A percentile compares a stretch with the other conserved stretches of the same genome.
Evolutionary conservation across 306 rosid genomes (phyloP).

Genomic region (Medicago truncatula): DNA sequence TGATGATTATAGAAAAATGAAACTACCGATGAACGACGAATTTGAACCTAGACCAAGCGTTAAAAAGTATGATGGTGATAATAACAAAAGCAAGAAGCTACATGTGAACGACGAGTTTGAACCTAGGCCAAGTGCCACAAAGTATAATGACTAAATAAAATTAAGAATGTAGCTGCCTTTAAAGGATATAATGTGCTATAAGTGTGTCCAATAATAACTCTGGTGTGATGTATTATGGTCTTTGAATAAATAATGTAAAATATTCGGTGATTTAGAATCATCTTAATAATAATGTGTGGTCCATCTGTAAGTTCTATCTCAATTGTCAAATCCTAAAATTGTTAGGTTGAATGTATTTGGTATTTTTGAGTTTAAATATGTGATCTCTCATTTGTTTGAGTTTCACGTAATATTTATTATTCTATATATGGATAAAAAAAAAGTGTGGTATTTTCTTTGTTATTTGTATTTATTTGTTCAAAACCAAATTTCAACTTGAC

Average conservation of each 20-base stretch:
- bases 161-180: neutral
- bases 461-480: no score
- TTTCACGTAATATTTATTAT: no score
- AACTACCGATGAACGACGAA: neutral
- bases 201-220: neutral
- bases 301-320: no score
- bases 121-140: slow-evolving; percentile 14
- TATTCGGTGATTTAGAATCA: neutral
- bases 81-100: neutral
- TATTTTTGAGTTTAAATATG: no score
- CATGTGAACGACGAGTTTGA: slow-evolving; percentile 13
- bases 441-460: no score
- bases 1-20: neutral
- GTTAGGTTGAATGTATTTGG: no score
- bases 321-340: no score
- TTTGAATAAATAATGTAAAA: neutral
- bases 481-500: no score
- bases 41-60: slow-evolving; percentile 1
- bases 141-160: slow-evolving; percentile 2
- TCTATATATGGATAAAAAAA: no score
- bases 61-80: neutral
- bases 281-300: neutral
- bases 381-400: no score
- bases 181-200: neutral
- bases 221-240: neutral